Conservation (phyloP, 805 yeast genomes). For the Starmerella powellii region DNA sequence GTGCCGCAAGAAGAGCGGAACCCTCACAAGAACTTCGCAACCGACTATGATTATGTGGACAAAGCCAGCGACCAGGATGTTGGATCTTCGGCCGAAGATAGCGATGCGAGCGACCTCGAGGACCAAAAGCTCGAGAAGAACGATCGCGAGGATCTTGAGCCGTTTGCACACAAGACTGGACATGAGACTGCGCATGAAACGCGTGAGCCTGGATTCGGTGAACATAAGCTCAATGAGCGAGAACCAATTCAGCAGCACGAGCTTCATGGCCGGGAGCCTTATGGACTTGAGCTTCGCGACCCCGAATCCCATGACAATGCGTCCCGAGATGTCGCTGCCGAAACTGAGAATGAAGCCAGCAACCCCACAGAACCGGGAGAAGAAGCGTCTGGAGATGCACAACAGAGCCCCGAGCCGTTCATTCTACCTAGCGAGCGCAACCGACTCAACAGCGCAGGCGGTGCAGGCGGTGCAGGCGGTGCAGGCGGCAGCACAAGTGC, state of each 20-base stretch:
- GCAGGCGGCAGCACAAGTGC: background rate
- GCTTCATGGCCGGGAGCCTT: too few relatives aligned
- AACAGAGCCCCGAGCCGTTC: constrained; percentile 2
- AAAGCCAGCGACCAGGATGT: background rate
- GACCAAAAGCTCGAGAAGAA: too few relatives aligned
- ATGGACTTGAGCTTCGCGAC: too few relatives aligned
- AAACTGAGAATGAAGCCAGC: too few relatives aligned
- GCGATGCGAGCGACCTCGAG: constrained; percentile 2
- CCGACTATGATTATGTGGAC: constrained; percentile 7
- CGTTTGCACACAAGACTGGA: background rate
- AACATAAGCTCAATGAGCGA: too few relatives aligned
- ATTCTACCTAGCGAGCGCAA: constrained; percentile 16
- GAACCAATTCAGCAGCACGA: too few relatives aligned
- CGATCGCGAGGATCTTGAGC: background rate
- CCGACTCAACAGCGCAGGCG: constrained; percentile 4
- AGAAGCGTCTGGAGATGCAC: too few relatives aligned
- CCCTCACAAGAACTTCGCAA: background rate
- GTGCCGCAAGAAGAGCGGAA: too few relatives aligned
- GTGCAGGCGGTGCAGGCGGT: background rate
- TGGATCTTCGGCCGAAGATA: background rate
- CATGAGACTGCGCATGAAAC: too few relatives aligned
- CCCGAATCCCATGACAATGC: too few relatives aligned
- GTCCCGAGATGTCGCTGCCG: too few relatives aligned
- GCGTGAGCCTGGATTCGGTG: too few relatives aligned
- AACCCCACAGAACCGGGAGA: background rate